Percentiles rank a stretch among this genome's conserved stretches.
Evolutionary conservation across 352 stramenopile genomes (phyloP).

Genomic region (Pythium pyrilobum): DNA sequence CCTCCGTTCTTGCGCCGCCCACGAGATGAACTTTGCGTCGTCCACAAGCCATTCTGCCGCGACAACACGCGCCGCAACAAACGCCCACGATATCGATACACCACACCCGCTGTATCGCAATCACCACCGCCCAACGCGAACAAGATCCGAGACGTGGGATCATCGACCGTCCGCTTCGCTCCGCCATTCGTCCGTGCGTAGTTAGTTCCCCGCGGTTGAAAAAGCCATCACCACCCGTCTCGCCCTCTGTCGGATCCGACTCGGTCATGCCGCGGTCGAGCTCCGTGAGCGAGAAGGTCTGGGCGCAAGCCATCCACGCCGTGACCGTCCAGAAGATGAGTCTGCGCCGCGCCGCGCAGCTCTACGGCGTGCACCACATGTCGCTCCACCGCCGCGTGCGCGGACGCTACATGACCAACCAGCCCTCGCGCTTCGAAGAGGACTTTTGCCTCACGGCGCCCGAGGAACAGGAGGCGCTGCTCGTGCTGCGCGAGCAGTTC

Average conservation of each 20-base stretch:
- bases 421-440: slow-evolving; percentile 10
- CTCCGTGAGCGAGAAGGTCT: slow-evolving; percentile 38
- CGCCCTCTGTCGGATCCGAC: background rate
- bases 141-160: no score
- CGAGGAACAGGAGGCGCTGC: slow-evolving; percentile 40
- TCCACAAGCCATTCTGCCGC: no score
- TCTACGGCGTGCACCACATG: slow-evolving; percentile 55
- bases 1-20: no score
- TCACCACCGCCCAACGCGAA: no score
- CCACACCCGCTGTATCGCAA: no score
- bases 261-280: slow-evolving; percentile 31
- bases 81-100: no score
- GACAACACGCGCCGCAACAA: no score
- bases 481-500: slow-evolving; percentile 46
- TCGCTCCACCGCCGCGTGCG: slow-evolving; percentile 57
- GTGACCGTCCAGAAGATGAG: slow-evolving; percentile 57
- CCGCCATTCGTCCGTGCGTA: no score
- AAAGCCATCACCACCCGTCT: background rate
- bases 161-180: no score
- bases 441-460: slow-evolving; percentile 31
- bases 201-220: background rate
- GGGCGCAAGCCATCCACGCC: slow-evolving; percentile 52
- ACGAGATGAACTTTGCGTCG: no score
- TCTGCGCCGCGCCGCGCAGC: slow-evolving; percentile 42
- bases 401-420: slow-evolving; percentile 15